Conservation (phyloP, 805 yeast species). For the Cyberlindnera misumaiensis region DNA sequence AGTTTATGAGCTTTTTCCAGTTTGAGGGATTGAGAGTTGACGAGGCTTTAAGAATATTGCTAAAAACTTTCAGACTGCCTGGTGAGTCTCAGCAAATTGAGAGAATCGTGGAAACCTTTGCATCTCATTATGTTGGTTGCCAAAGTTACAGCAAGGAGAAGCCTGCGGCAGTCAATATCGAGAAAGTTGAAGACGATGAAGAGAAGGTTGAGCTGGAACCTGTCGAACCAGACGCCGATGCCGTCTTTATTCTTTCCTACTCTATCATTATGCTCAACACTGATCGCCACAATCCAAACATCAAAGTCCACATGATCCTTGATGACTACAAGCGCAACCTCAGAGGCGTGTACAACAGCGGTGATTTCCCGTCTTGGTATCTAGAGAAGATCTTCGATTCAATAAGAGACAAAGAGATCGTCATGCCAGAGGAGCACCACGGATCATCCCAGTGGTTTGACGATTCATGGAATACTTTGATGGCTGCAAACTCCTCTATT, state of each 20-base stretch:
- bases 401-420: slow-evolving; percentile 79
- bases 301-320: slow-evolving; percentile 84
- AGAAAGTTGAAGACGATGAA: slow-evolving; percentile 19
- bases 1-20: slow-evolving; percentile 67
- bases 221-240: slow-evolving; percentile 73
- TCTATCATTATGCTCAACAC: slow-evolving; percentile 94
- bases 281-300: slow-evolving; percentile 87
- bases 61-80: slow-evolving; percentile 83
- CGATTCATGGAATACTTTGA: slow-evolving; percentile 71
- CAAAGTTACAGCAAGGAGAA: slow-evolving; percentile 33
- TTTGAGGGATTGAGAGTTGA: slow-evolving; percentile 79
- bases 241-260: slow-evolving; percentile 83
- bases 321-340: slow-evolving; percentile 76
- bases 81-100: slow-evolving; percentile 98
- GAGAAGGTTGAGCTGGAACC: slow-evolving; percentile 32
- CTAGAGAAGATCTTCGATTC: slow-evolving; percentile 73
- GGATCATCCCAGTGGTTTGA: slow-evolving; percentile 91
- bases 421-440: slow-evolving; percentile 97
- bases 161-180: slow-evolving; percentile 2
- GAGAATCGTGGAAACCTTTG: slow-evolving; percentile 80
- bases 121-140: slow-evolving; percentile 67
- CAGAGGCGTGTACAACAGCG: slow-evolving; percentile 68
- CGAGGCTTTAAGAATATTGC: slow-evolving; percentile 78
- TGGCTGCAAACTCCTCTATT: slow-evolving; percentile 34
- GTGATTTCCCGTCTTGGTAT: slow-evolving; percentile 83